Base-by-base conservation (phyloP, 2,329 filamentous ascomycete species). In the Epichloe elymi region DNA sequence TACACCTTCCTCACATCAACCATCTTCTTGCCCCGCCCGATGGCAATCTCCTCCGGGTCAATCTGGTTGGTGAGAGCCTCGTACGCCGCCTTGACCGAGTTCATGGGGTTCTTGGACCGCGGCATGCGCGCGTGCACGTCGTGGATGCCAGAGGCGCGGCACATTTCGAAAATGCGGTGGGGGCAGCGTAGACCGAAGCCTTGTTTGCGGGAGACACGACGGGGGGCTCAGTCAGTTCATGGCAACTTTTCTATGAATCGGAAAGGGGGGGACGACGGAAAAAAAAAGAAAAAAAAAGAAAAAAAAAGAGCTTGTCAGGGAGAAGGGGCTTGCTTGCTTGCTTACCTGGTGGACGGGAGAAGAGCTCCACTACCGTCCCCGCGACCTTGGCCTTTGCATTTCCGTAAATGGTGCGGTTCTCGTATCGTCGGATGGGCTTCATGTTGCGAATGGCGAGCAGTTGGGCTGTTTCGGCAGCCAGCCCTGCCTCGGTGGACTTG, bases 1-100 rank as follows among this genome's bases (percentile, higher is more conserved):
- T 98, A 98, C 63, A 97, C 93, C 75, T 93, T 96, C 60, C 93
- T 77, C 57, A 91, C 88, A 73, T 98, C 93, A 36, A 98, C 89
- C 63, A 98, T 67, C 78, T 98, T 98, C 79, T 87, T 91, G 54
- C 93, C 91, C 57, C 90, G 74, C 49, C 88, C 91, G 47, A 86
- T 78, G 51, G 93, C 93, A 63, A 98, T 84, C 64, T 91, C 83
- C 66, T 97, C 88, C 33, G 93, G 93, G 63, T 95, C 76, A 54
- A 80, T 80, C 73, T 98, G 93, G 72, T 75, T 85, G 67, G 80
- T 79, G 55, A 98, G 74, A 5, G 90, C 91, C 67, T 91, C 68
- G 69, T 86, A 87, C 40, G 88, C 79, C 14, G 93, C 93, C 73
- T 96, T 96, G 70, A 95, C 86, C 17, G 90, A 88, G 74, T 98